Percentiles rank a stretch among this genome's conserved stretches.
phyloP scores from a whole-genome alignment of 805 yeast species.

The Saccharomycodes ludwigii region DNA sequence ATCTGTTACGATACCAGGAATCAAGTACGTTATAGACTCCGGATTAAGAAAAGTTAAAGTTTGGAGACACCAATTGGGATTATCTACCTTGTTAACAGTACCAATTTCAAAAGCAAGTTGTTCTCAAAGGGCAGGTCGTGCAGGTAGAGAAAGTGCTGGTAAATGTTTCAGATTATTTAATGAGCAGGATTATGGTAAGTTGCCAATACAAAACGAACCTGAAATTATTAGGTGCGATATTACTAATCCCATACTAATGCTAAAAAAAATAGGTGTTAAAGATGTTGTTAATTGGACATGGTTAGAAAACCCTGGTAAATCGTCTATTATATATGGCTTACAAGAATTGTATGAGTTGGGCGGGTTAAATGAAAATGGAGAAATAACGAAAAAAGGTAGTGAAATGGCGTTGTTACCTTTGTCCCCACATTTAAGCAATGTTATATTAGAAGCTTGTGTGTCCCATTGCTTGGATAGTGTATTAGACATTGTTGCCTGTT shows the following conservation, averaged over 20 bases:
- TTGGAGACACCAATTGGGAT: slow-evolving; percentile 86
- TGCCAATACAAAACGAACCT: slow-evolving; percentile 79
- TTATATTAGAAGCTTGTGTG: slow-evolving; percentile 58
- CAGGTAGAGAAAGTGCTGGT: slow-evolving; percentile 96
- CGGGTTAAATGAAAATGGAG: slow-evolving; percentile 68
- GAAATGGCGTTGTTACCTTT: slow-evolving; percentile 84
- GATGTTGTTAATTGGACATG: slow-evolving; percentile 83
- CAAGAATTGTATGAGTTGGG: slow-evolving; percentile 65
- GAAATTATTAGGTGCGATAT: slow-evolving; percentile 84
- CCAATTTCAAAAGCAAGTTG: slow-evolving; percentile 94
- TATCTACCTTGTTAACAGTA: slow-evolving; percentile 84
- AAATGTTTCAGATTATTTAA: slow-evolving; percentile 77
- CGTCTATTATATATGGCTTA: slow-evolving; percentile 63
- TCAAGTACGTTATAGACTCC: slow-evolving; percentile 82
- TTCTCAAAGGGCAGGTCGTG: slow-evolving; percentile 92
- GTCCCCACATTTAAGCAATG: slow-evolving; percentile 86
- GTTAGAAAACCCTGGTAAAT: slow-evolving; percentile 83
- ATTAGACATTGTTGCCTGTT: slow-evolving; percentile 81
- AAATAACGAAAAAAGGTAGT: slow-evolving; percentile 67
- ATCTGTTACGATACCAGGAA: slow-evolving; percentile 91
- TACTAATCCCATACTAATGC: slow-evolving; percentile 68
- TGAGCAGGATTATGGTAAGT: slow-evolving; percentile 50
- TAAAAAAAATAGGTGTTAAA: slow-evolving; percentile 72
- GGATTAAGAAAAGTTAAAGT: slow-evolving; percentile 90
- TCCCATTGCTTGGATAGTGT: slow-evolving; percentile 47